Evolutionary conservation across 371 early-diverging fungal genomes (phyloP).

Genomic region (Phascolomyces articulosus): DNA sequence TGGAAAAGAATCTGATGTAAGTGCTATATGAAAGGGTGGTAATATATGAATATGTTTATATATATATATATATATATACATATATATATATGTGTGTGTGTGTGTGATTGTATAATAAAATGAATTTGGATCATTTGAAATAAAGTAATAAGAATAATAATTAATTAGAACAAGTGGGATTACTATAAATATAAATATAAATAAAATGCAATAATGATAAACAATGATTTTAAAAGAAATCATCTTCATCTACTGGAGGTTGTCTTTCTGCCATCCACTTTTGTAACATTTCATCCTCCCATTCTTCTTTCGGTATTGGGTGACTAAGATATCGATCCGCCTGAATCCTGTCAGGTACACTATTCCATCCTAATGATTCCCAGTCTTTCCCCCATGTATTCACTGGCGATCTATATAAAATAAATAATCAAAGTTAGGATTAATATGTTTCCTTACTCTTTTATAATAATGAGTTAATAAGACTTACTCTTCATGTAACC

Average conservation of each 20-base stretch:
- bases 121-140: no score
- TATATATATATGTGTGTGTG: no score
- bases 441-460: no score
- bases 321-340: constrained; percentile 36
- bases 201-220: not conserved
- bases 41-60: no score
- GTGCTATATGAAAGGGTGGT: no score
- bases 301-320: constrained; percentile 41
- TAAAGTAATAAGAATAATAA: no score
- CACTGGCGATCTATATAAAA: constrained; percentile 36
- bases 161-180: no score
- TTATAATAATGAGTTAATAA: not conserved
- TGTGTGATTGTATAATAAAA: no score
- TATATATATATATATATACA: no score
- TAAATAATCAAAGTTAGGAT: no score
- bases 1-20: no score
- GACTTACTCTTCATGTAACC: constrained; percentile 57
- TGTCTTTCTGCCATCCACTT: constrained; percentile 3
- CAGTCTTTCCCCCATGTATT: constrained; percentile 45
- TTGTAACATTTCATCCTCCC: constrained; percentile 46
- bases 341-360: constrained; percentile 46
- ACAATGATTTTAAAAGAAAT: not conserved
- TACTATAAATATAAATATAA: no score
- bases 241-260: not conserved
- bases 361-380: constrained; percentile 33